Evolutionary conservation across 768 basidiomycete genomes (phyloP).

Genomic region (Termitomyces bulborhizus): DNA sequence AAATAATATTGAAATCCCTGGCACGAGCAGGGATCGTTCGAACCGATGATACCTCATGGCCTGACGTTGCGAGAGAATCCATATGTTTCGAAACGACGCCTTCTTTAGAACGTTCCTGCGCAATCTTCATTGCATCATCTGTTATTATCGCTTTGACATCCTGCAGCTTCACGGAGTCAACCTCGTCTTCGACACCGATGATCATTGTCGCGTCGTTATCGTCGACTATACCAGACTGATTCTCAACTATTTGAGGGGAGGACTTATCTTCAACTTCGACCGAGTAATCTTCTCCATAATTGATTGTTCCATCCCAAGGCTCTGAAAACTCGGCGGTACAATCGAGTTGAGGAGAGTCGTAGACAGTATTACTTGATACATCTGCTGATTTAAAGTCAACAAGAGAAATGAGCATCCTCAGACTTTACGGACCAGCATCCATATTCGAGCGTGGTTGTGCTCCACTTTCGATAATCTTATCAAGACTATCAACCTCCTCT

Average conservation of each 20-base stretch:
- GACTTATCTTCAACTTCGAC: conserved; percentile 33
- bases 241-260: conserved; percentile 12
- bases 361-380: conserved; percentile 4
- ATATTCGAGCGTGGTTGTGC: conserved; percentile 3
- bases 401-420: background rate
- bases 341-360: background rate
- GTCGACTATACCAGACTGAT: conserved; percentile 18
- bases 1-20: conserved; percentile 5
- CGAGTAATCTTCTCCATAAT: conserved; percentile 37
- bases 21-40: background rate
- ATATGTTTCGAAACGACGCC: background rate
- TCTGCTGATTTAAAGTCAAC: background rate
- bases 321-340: conserved; percentile 27
- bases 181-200: background rate
- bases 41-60: background rate
- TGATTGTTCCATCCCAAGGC: conserved; percentile 33
- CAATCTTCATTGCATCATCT: background rate
- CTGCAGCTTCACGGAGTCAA: background rate
- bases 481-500: background rate
- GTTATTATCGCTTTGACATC: background rate
- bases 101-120: background rate
- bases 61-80: background rate
- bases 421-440: conserved; percentile 9
- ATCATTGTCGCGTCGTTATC: background rate
- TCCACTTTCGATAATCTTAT: background rate